These are phyloP conservation scores for Candida qinlingensis DNA, from an alignment of 805 yeast genomes.

Conservation along the genomic window DNA sequence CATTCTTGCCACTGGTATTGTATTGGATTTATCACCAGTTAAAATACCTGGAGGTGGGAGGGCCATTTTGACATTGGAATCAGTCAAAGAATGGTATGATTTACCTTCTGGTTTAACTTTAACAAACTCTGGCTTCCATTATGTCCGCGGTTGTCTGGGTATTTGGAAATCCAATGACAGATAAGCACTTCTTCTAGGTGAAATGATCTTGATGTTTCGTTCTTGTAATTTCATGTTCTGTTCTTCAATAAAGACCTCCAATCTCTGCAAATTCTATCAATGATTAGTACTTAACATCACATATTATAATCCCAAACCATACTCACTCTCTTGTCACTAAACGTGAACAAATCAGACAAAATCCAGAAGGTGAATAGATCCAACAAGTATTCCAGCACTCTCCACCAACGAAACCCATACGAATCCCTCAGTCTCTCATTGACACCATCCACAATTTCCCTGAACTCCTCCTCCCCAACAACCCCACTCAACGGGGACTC, in stretches of 20 bases:
- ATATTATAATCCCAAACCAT: neutral
- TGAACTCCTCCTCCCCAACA: slow-evolving; percentile 34
- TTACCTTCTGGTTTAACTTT: slow-evolving; percentile 93
- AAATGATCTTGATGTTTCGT: slow-evolving; percentile 35
- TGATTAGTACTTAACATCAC: slow-evolving; percentile 1
- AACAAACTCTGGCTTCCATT: slow-evolving; percentile 35
- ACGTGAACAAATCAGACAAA: slow-evolving; percentile 33
- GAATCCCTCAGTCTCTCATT: slow-evolving; percentile 39
- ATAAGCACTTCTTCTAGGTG: slow-evolving; percentile 50
- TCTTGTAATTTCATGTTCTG: slow-evolving; percentile 26
- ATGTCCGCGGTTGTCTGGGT: slow-evolving; percentile 32
- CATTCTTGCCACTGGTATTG: slow-evolving; percentile 90
- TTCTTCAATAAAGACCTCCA: slow-evolving; percentile 39
- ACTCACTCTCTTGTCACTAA: slow-evolving; percentile 19
- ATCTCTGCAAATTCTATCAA: slow-evolving; percentile 28
- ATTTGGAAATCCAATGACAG: slow-evolving; percentile 50
- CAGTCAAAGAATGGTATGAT: slow-evolving; percentile 90
- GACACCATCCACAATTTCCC: slow-evolving; percentile 35
- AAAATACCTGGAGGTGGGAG: slow-evolving; percentile 98
- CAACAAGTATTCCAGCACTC: slow-evolving; percentile 31
- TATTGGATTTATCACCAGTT: slow-evolving; percentile 93
- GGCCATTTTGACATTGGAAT: slow-evolving; percentile 89
- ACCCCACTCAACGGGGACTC: slow-evolving; percentile 42
- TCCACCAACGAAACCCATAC: slow-evolving; percentile 32
- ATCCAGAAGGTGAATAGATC: slow-evolving; percentile 39